A percentile compares a stretch with the other conserved stretches of the same genome.
phyloP scores from a whole-genome alignment of 257 asterid genomes.

The Ehretia macrophylla region DNA sequence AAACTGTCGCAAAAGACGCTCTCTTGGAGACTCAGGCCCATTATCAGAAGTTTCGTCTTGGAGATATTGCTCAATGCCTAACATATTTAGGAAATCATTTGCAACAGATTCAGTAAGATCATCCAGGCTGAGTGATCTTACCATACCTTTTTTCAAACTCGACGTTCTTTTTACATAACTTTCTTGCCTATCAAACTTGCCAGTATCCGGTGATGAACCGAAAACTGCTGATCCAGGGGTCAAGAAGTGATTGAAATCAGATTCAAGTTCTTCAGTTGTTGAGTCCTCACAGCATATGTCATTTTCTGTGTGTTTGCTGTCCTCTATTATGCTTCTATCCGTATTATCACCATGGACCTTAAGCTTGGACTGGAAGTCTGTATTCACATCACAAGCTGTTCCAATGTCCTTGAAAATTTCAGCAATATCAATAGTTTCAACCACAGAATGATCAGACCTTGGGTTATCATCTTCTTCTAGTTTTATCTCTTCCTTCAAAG shows the following conservation, averaged over 20 bases:
- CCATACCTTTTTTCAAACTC: constrained; percentile 24
- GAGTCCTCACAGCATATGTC: constrained; percentile 12
- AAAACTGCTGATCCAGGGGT: constrained; percentile 24
- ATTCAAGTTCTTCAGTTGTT: constrained; percentile 33
- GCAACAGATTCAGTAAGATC: constrained; percentile 66
- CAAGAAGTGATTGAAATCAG: constrained; percentile 18
- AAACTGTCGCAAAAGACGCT: constrained; percentile 30
- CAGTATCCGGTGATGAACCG: constrained; percentile 22
- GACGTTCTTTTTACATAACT: constrained; percentile 18
- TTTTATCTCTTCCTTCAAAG: constrained; percentile 28
- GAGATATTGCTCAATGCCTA: constrained; percentile 39
- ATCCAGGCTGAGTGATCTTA: constrained; percentile 54
- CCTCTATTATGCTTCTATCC: constrained; percentile 21
- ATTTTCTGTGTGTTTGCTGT: constrained; percentile 16
- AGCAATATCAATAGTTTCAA: constrained; percentile 56
- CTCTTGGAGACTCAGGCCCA: constrained; percentile 34
- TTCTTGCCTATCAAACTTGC: constrained; percentile 30
- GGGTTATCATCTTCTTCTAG: constrained; percentile 31
- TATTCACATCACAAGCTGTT: constrained; percentile 22
- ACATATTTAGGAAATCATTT: constrained; percentile 68
- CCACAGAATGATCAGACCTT: constrained; percentile 30
- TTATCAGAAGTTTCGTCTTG: constrained; percentile 30
- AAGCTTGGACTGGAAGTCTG: constrained; percentile 26
- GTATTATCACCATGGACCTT: constrained; percentile 18
- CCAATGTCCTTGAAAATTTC: constrained; percentile 51